Base-by-base conservation (phyloP, 2,329 filamentous ascomycete genomes). In the Fragosphaeria purpurea region DNA sequence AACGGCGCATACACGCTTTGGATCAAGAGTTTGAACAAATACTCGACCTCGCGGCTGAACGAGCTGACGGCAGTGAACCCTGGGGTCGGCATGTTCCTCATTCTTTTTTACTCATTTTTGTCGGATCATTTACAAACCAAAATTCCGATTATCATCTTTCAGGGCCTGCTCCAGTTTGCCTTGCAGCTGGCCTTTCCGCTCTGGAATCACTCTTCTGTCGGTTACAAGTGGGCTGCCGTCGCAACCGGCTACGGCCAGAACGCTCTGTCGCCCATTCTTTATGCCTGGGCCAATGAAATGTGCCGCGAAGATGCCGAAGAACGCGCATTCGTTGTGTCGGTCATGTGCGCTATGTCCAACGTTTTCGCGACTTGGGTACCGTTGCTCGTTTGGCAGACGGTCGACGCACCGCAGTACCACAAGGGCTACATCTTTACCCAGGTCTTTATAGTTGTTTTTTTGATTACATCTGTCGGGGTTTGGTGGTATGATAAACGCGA, bases 1-100 rank as follows among this genome's bases (percentile, higher is more conserved):
- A 64, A 69, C 1, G 77, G 76, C 2, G 71, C 69, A 0, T 80
- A 75, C 53, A 60, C 79, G 4, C 66, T 82, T 0, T 81, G 77
- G 77, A 64, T 82, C 45, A 80, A 80, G 61, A 75, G 71, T 49
- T 57, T 80, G 5, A 32, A 22, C 43, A 47, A 30, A 4, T 50
- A 53, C 42, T 43, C 41, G 8, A 42, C 48, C 2, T n/a, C 52
- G 7, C 45, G 46, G 7, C 39, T 50, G 44, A 53, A 48, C 42
- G 34, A 51, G 12, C 46, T 53, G 22, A 51, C 49, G 8, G 44
- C 49, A 7, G 35, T 51, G 13, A 51, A 51, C 35, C 49, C 49
- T 12, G 49, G 44, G 30, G 49, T 44, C n/a, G 49, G 49, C 40
- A 33, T 51, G 12, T 41, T 41, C 34, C 31, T 51, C 11, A 44